phyloP scores from a whole-genome alignment of 2,329 filamentous ascomycete species.

The Pseudofabraea citricarpa region DNA sequence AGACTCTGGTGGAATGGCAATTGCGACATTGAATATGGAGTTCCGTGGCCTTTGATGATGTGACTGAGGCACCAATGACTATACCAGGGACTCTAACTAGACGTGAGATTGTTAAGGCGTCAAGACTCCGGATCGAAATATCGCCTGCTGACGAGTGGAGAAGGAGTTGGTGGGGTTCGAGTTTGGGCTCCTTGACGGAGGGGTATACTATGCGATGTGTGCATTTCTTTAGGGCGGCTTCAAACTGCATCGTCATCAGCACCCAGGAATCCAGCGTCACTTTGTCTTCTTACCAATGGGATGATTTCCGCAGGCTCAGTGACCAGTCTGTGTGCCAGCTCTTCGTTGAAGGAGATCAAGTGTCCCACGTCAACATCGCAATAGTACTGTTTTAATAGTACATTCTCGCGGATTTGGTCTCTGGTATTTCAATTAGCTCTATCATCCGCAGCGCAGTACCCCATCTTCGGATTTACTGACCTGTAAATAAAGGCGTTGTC shows the following conservation, averaged over 20 bases:
- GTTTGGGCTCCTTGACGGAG: constrained; percentile 64
- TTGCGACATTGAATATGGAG: constrained; percentile 85
- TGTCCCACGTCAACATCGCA: constrained; percentile 96
- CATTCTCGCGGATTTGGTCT: constrained; percentile 94
- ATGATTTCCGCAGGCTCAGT: constrained; percentile 91
- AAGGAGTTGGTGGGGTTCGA: constrained; percentile 70
- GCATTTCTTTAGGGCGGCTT: constrained; percentile 82
- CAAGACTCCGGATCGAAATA: constrained; percentile 89
- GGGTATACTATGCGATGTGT: constrained; percentile 93
- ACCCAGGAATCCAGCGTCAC: not conserved
- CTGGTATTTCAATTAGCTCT: too few relatives aligned
- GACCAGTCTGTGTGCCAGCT: constrained; percentile 82
- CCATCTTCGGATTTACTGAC: constrained; percentile 39
- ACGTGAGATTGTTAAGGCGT: constrained; percentile 85
- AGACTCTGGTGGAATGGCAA: constrained; percentile 66
- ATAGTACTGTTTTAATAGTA: constrained; percentile 87
- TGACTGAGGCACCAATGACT: constrained; percentile 92
- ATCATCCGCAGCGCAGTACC: too few relatives aligned
- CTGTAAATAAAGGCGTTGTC: constrained; percentile 95
- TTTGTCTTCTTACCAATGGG: constrained; percentile 62
- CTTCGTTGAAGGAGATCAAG: constrained; percentile 92
- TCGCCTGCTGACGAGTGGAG: constrained; percentile 88
- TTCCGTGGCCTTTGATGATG: constrained; percentile 90
- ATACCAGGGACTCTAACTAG: constrained; percentile 97
- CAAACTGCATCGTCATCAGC: constrained; percentile 58